These are phyloP conservation scores for Cyphellophora attinorum DNA, from an alignment of 2,329 filamentous ascomycete species.

Conservation along the genomic window DNA sequence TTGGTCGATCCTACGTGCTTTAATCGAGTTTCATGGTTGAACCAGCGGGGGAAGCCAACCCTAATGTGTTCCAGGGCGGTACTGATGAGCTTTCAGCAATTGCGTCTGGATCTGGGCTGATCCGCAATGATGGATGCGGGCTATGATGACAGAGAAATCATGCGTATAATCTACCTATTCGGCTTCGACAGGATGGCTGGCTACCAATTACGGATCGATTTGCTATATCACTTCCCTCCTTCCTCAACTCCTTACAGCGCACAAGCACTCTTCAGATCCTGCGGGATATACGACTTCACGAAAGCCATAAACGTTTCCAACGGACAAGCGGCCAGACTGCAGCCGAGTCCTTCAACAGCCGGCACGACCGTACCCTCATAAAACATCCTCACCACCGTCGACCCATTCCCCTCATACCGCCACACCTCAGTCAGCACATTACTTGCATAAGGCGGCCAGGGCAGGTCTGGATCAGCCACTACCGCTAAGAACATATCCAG, in stretches of 20 bases:
- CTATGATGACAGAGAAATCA: constrained; percentile 1
- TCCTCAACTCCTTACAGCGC: not conserved
- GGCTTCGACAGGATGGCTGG: too few species aligned
- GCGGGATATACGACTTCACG: constrained; percentile 1
- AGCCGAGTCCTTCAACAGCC: not conserved
- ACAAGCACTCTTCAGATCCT: constrained; percentile 2
- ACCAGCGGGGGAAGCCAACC: too few species aligned
- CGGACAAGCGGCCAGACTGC: constrained; percentile 2
- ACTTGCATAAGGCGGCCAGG: constrained; percentile 3
- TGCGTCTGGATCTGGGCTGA: too few species aligned
- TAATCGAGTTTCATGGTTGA: too few species aligned
- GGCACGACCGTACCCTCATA: constrained; percentile 5
- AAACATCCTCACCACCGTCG: constrained; percentile 4
- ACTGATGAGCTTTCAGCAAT: too few species aligned
- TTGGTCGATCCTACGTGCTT: too few species aligned
- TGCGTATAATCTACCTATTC: not conserved
- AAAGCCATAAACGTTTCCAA: constrained; percentile 2
- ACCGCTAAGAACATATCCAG: constrained; percentile 5
- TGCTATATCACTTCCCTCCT: too few species aligned
- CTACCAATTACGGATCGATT: too few species aligned
- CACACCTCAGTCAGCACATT: constrained; percentile 4
- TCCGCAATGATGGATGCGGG: too few species aligned
- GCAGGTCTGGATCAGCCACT: constrained; percentile 4
- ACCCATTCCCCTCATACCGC: constrained; percentile 2
- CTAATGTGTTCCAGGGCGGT: too few species aligned